Base-by-base conservation (phyloP, 805 yeast species). In the Yarrowia sp. region DNA sequence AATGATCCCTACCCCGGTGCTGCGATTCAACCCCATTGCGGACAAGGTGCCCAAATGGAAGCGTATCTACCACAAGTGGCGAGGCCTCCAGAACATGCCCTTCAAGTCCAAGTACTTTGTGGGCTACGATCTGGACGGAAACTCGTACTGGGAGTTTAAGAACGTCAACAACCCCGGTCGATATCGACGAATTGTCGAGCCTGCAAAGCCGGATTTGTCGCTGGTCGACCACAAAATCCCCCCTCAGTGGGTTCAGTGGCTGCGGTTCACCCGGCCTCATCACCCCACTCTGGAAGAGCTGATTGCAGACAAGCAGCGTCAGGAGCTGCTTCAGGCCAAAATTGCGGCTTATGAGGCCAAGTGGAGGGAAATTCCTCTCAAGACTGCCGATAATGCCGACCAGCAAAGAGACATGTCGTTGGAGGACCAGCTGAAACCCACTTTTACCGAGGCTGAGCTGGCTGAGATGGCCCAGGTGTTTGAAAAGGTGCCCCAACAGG, bases 131-230 rank as follows among this genome's bases (percentile, higher is more conserved):
- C 80, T 91, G n/a, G 86, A 86, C 46, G 96, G 95, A 2, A 91
- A 91, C 75, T 86, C 94, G 1, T 91, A 88, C 78, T 91, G 96
- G 96, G 97, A 91, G 75, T 87, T 88, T 76, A 81, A 82, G 64
- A 79, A 84, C 33, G 86, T 85, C 69, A 82, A 83, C 72, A 74
- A 75, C 65, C 80, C 85, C 71, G 79, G 76, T 33, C 76, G 87
- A 68, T 80, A 87, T 69, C 79, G 96, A 60, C 77, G 96, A 53
- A 85, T 88, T 66, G 82, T 87, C 67, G 86, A 87, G 68, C 90
- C 91, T 13, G 75, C 77, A 47, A 76, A 78, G 44, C 79, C 81
- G 52, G 80, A 81, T 67, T 74, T 80, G 5, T 84, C 83, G 73
- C 81, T 84, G 53, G 85, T 83, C 8, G 89, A 87, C 70, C 87